Evolutionary conservation across 2,329 filamentous ascomycete genomes (phyloP), one percentile per base, ranked within the genome.

Genomic region (Penicillium brevicompactum): DNA sequence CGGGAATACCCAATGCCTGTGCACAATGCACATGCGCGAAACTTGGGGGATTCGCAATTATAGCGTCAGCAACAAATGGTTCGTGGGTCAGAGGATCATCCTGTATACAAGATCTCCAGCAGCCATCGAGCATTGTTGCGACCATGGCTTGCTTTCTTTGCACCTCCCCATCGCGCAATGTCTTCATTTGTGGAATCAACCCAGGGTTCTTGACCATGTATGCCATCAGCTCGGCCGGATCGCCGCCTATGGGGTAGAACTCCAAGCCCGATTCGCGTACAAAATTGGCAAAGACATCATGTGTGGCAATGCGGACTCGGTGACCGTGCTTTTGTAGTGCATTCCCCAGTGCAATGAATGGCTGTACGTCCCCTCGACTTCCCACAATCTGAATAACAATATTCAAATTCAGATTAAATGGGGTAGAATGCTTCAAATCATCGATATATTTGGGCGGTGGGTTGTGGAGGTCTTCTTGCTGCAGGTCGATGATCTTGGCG

Each of bases 291-390:
- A 86, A 86, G 4, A 77, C 74, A 8, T 74, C 62, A 61, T 86
- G 84, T 0, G 84, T 86, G 24, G 82, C 83, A 10, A 86, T 70
- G 2, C 84, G 78, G 2, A 86, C 80, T 9, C 83, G 78, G 61
- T 86, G 83, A 2, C 80, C 78, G 51, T 80, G 74, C 2, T 73
- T 70, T 58, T 81, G 76, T 0, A 86, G 65, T 11, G 78, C 76
- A 34, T 76, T 78, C 0, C 81, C 84, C 1, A 87, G 72, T 0
- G 83, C 81, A 48, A 87, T 72, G 51, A 87, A 86, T 0, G 84
- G 84, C 55, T 87, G 84, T 0, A 84, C 80, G 63, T 84, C 82
- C 8, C 82, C 82, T 8, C 8, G 83, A 77, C 63, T 87, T 77
- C 40, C 84, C 72, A 84, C 82, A 2, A 84, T 79, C 52, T 84